These are phyloP conservation scores for Verruconis gallopava DNA, from an alignment of 2,329 filamentous ascomycete species.

Conservation along the genomic window DNA sequence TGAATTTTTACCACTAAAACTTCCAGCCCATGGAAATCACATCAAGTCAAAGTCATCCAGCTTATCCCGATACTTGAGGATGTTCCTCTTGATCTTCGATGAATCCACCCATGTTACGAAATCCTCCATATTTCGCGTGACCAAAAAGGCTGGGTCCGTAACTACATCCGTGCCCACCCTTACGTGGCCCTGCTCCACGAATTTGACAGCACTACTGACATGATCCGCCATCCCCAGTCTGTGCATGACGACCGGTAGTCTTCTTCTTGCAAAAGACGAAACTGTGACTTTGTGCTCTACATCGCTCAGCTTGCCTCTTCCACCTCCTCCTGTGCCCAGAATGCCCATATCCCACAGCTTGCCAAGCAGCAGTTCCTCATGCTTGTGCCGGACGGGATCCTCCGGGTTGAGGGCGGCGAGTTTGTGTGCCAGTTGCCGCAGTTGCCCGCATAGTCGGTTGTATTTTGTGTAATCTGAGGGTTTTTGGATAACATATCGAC, in stretches of 20 bases:
- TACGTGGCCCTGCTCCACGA: constrained; percentile 91
- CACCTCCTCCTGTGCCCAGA: constrained; percentile 52
- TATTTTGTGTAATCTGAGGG: constrained; percentile 61
- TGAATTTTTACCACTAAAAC: too few species aligned
- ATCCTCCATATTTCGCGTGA: constrained; percentile 84
- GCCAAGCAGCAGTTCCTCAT: constrained; percentile 74
- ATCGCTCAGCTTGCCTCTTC: constrained; percentile 47
- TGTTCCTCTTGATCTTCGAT: constrained; percentile 93
- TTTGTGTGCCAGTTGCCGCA: constrained; percentile 80
- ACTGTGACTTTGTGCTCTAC: constrained; percentile 87
- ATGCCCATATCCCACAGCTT: constrained; percentile 93
- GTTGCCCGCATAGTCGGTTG: constrained; percentile 41
- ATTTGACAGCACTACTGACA: constrained; percentile 54
- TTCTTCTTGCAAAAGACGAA: constrained; percentile 69
- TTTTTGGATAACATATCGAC: constrained; percentile 85
- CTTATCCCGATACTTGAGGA: constrained; percentile 89
- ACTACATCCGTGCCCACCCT: constrained; percentile 82
- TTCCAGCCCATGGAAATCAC: too few species aligned
- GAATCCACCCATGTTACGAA: constrained; percentile 94
- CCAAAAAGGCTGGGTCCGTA: constrained; percentile 78
- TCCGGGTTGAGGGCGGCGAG: constrained; percentile 70
- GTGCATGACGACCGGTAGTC: constrained; percentile 85
- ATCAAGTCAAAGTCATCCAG: constrained; percentile 91
- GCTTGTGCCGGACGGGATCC: constrained; percentile 64
- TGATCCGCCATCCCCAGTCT: constrained; percentile 83